phyloP scores from a whole-genome alignment of 352 stramenopile species.

The Globisporangium emineosum region DNA sequence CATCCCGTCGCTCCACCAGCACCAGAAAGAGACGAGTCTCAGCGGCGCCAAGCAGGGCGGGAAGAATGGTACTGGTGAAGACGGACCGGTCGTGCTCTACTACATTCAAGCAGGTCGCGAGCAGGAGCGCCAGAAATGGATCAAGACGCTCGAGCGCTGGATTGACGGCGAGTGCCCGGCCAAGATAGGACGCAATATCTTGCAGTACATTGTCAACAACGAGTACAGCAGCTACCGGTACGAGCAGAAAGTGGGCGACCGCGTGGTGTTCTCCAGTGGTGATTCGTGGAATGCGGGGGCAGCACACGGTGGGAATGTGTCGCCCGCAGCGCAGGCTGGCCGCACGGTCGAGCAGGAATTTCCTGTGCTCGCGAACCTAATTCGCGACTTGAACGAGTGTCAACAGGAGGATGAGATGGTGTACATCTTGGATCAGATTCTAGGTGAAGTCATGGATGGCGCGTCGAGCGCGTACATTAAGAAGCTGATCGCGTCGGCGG shows the following conservation, averaged over 20 bases:
- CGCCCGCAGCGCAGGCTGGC: conserved; percentile 47
- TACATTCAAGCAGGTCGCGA: conserved; percentile 69
- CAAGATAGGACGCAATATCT: conserved; percentile 52
- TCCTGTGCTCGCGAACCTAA: conserved; percentile 65
- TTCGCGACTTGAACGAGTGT: conserved; percentile 76
- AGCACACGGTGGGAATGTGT: conserved; percentile 21
- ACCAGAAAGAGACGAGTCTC: conserved; percentile 55
- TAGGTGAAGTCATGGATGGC: conserved; percentile 73
- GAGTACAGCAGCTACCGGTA: conserved; percentile 65
- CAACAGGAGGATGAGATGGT: conserved; percentile 77
- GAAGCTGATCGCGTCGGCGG: conserved; percentile 66
- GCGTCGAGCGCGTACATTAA: conserved; percentile 62
- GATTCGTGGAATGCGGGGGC: conserved; percentile 12
- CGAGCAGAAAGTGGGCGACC: conserved; percentile 49
- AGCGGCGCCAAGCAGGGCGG: conserved; percentile 17
- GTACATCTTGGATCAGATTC: conserved; percentile 79
- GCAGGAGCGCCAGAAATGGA: conserved; percentile 66
- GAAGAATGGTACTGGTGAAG: conserved; percentile 25
- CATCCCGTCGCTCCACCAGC: conserved; percentile 31
- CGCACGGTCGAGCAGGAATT: conserved; percentile 68
- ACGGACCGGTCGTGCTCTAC: conserved; percentile 53
- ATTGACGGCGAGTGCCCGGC: conserved; percentile 58
- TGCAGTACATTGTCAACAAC: conserved; percentile 76
- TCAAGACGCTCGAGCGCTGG: conserved; percentile 67
- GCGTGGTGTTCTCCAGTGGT: conserved; percentile 10